Evolutionary conservation across 1,284 basidiomycete species (phyloP).

Genomic region (Apiotrichum gamsii): DNA sequence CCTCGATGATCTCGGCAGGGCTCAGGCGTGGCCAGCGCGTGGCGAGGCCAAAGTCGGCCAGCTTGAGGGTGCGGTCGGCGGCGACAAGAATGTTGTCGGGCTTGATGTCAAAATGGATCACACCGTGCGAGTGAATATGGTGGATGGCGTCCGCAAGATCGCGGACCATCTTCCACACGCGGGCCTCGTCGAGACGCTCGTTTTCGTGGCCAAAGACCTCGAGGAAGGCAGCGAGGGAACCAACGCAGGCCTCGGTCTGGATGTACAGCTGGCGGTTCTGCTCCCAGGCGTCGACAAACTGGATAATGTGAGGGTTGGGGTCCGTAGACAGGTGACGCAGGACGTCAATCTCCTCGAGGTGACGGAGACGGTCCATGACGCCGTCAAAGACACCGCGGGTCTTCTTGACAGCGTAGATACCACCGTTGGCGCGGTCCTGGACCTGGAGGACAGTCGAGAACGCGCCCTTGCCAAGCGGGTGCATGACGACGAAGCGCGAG

Average conservation of each 20-base stretch:
- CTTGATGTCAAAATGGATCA: slow-evolving; percentile 96
- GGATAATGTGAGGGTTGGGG: slow-evolving; percentile 70
- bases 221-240: slow-evolving; percentile 85
- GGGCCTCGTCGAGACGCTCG: slow-evolving; percentile 79
- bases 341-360: slow-evolving; percentile 93
- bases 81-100: slow-evolving; percentile 96
- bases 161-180: slow-evolving; percentile 93
- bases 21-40: slow-evolving; percentile 66
- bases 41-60: slow-evolving; percentile 98
- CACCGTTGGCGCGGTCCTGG: slow-evolving; percentile 57
- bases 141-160: slow-evolving; percentile 82
- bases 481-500: slow-evolving; percentile 63
- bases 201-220: slow-evolving; percentile 84
- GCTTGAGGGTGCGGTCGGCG: slow-evolving; percentile 82
- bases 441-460: slow-evolving; percentile 94
- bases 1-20: slow-evolving; percentile 44
- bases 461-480: slow-evolving; percentile 83
- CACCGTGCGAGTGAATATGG: slow-evolving; percentile 80
- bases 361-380: slow-evolving; percentile 74
- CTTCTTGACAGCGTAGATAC: slow-evolving; percentile 84
- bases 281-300: slow-evolving; percentile 96
- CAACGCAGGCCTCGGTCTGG: slow-evolving; percentile 90
- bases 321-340: slow-evolving; percentile 65
- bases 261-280: slow-evolving; percentile 84
- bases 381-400: slow-evolving; percentile 85